phyloP scores from a whole-genome alignment of 768 basidiomycete species.

The Amanita rubescens region DNA sequence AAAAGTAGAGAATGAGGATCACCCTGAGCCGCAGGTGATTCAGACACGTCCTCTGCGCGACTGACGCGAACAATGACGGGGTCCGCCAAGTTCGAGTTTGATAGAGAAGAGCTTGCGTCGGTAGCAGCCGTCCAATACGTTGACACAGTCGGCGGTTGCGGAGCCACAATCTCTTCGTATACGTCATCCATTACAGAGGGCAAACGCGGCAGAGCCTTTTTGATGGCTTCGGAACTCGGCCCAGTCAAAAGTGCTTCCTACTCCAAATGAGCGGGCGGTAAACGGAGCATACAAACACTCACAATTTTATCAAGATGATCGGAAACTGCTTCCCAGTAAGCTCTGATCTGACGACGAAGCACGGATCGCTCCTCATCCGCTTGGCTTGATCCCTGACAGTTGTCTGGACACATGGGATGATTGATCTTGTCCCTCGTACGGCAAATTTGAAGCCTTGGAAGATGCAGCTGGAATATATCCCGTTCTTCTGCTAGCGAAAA shows the following conservation, averaged over 20 bases:
- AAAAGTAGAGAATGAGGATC: constrained; percentile 26
- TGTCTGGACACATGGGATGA: not conserved
- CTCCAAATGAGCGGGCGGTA: not conserved
- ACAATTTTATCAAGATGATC: constrained; percentile 58
- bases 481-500: constrained; percentile 39
- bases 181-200: constrained; percentile 47
- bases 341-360: constrained; percentile 52
- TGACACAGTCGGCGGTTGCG: constrained; percentile 10
- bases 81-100: not conserved
- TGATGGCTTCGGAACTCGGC: constrained; percentile 19
- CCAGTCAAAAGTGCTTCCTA: constrained; percentile 38
- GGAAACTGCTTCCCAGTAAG: constrained; percentile 60
- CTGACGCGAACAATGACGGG: not conserved
- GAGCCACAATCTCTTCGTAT: constrained; percentile 27
- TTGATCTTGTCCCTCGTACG: constrained; percentile 17
- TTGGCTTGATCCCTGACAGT: constrained; percentile 9
- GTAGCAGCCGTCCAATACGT: constrained; percentile 1
- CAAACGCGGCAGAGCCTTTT: constrained; percentile 51
- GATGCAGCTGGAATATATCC: constrained; percentile 54
- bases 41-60: not conserved
- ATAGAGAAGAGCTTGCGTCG: not conserved
- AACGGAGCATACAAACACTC: constrained; percentile 14
- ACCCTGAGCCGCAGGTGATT: not conserved
- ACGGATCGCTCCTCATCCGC: constrained; percentile 36
- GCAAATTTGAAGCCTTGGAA: constrained; percentile 53